Base-by-base conservation (phyloP, 331 rosid genomes). In the Quercus lobata region DNA sequence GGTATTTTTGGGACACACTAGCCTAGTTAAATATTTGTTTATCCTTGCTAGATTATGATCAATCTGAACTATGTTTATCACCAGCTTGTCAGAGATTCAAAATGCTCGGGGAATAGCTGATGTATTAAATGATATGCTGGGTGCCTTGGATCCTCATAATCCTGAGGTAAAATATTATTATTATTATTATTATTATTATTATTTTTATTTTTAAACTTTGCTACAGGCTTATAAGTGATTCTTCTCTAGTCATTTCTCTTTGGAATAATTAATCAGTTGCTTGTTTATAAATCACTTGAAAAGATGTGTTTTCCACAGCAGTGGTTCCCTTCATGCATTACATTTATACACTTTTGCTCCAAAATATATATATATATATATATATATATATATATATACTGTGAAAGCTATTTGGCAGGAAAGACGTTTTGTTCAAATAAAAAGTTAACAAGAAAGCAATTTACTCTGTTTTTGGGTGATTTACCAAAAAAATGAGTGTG, bases 51-150 rank as follows among this genome's bases (percentile, higher is more conserved):
- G 16, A 57, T 57, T 63, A 80, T 69, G 73, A 68, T 71, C 71
- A 66, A 62, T 65, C 17, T 68, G 5, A 68, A 68, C 53, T 73
- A 69, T 84, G 68, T 63, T 72, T 70, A 12, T 81, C 58, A 81
- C 79, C 91, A 96, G 99, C 91, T 84, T 88, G 80, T 55, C 49
- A 63, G 98, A 96, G 81, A 91, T 96, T 80, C 90, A 90, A 83
- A 93, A 83, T 84, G 97, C 94, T 54, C 86, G 80, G 75, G 97
- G 97, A 77, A 57, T 96, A 62, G 88, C 92, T 62, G 93, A 90
- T 83, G 91, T 96, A 55, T 84, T 96, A 85, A 84, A 81, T 84
- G 99, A 96, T 81, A 93, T 96, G 92, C 97, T 96, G 53, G 83
- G 81, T 71, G 98, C 92, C 19, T 87, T 93, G 91, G 94, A 89